phyloP scores from a whole-genome alignment of 2,329 filamentous ascomycete species.

The Ceratocystis cubensis region DNA sequence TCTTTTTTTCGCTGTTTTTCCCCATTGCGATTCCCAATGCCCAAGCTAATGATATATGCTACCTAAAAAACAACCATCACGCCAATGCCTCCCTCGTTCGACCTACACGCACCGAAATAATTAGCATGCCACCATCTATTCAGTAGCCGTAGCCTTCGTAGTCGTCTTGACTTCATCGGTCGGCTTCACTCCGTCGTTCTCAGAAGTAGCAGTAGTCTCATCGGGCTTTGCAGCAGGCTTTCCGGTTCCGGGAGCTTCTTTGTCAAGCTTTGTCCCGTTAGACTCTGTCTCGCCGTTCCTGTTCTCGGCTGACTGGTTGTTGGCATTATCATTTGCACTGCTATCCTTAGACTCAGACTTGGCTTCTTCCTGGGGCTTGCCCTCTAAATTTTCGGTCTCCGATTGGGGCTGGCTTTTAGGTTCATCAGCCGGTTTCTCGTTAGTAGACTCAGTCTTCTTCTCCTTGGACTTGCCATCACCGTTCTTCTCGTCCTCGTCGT shows the following conservation, averaged over 20 bases:
- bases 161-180: not conserved
- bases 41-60: not conserved
- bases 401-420: constrained; percentile 15
- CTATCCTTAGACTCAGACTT: not conserved
- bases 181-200: not conserved
- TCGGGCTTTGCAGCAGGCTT: constrained; percentile 13
- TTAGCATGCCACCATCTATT: not conserved
- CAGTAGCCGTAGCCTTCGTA: not conserved
- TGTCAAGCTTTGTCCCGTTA: not conserved
- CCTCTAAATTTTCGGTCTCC: not conserved
- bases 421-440: constrained; percentile 13
- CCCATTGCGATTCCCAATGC: not conserved
- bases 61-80: not conserved
- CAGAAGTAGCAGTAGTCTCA: not conserved
- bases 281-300: not conserved
- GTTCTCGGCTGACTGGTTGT: not conserved
- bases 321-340: not conserved
- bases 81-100: not conserved
- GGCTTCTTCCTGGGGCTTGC: not conserved
- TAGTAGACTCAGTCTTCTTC: constrained; percentile 10
- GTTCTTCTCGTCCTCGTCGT: constrained; percentile 7
- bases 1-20: not conserved
- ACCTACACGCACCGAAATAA: not conserved
- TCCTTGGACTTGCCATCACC: constrained; percentile 15
- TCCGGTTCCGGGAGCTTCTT: constrained; percentile 4